Conservation (phyloP, 2,329 filamentous ascomycete genomes). For the Penicillium sp. region DNA sequence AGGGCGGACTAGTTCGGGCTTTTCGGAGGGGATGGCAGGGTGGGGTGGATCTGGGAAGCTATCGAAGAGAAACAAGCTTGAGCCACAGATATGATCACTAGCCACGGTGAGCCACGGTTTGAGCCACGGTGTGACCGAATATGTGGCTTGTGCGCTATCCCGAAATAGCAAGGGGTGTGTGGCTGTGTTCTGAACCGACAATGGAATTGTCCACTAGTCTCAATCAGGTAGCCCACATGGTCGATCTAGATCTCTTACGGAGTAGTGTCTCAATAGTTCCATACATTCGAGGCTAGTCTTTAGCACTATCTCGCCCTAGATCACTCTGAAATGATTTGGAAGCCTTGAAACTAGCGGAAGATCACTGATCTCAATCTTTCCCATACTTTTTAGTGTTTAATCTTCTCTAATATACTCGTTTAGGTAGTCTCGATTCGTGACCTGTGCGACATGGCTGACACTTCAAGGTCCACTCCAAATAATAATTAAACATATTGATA, state of each 20-base stretch:
- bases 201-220: conserved; percentile 5
- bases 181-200: conserved; percentile 9
- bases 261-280: conserved; percentile 4
- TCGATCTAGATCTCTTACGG: conserved; percentile 1
- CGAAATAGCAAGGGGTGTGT: conserved; percentile 15
- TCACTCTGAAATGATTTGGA: conserved; percentile 18
- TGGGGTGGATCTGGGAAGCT: conserved; percentile 22
- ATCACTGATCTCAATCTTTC: conserved; percentile 1
- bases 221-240: neutral
- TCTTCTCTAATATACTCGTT: neutral
- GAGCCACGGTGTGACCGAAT: conserved; percentile 23
- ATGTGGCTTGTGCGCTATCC: conserved; percentile 20
- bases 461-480: conserved; percentile 1
- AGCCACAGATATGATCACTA: conserved; percentile 13
- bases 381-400: neutral
- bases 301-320: conserved; percentile 4
- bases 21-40: conserved; percentile 10
- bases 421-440: neutral
- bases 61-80: conserved; percentile 16
- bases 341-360: conserved; percentile 5
- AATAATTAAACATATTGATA: neutral
- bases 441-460: conserved; percentile 13
- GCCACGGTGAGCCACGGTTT: conserved; percentile 15
- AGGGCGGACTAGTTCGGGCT: conserved; percentile 27
- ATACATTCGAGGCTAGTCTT: conserved; percentile 3